Evolutionary conservation across 768 basidiomycete genomes (phyloP).

Genomic region (Boletus reticulatus): DNA sequence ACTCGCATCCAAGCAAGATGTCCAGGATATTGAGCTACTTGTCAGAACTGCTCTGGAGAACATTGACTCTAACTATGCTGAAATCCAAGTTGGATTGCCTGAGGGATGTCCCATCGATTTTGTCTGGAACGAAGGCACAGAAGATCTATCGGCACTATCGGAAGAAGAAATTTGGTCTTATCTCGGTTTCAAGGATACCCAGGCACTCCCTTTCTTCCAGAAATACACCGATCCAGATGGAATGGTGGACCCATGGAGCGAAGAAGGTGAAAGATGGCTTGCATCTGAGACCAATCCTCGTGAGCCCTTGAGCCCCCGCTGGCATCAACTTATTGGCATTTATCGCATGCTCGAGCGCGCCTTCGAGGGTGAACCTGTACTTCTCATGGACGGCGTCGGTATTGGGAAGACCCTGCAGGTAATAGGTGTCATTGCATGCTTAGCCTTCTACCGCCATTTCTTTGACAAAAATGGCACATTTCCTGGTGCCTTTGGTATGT

Average conservation of each 20-base stretch:
- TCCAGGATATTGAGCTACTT: not conserved
- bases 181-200: not conserved
- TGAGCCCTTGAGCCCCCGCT: constrained; percentile 1
- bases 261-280: constrained; percentile 12
- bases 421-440: constrained; percentile 11
- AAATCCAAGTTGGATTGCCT: not conserved
- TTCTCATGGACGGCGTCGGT: constrained; percentile 26
- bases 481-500: not conserved
- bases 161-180: not conserved
- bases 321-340: constrained; percentile 25
- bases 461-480: not conserved
- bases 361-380: not conserved
- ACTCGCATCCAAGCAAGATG: not conserved
- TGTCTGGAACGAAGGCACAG: not conserved
- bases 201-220: constrained; percentile 1
- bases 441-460: constrained; percentile 1
- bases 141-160: not conserved
- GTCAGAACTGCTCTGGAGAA: not conserved
- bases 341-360: constrained; percentile 12
- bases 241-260: constrained; percentile 1
- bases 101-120: not conserved
- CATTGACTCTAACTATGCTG: accelerated
- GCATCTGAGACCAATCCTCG: not conserved
- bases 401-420: constrained; percentile 25
- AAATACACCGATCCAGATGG: not conserved